These are phyloP conservation scores for Vanrija humicola DNA, from an alignment of 1,284 basidiomycete species.

Conservation along the genomic window DNA sequence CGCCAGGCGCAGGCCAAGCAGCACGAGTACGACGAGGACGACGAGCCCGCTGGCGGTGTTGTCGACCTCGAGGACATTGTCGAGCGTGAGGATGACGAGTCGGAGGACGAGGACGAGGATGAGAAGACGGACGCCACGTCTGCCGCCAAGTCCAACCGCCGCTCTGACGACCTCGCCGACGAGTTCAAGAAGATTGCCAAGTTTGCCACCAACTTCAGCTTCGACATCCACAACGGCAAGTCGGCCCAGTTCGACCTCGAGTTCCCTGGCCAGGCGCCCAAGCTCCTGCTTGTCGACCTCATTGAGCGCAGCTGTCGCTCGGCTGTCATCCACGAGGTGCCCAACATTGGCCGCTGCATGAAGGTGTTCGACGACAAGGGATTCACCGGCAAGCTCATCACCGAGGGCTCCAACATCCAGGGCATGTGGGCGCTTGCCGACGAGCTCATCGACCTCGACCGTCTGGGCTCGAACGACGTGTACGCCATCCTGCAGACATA, in stretches of 20 bases:
- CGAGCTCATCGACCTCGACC: constrained; percentile 74
- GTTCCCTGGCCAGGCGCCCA: constrained; percentile 63
- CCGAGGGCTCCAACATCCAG: constrained; percentile 81
- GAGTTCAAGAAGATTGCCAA: constrained; percentile 53
- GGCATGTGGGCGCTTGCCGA: constrained; percentile 86
- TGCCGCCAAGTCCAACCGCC: constrained; percentile 50
- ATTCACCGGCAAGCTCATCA: constrained; percentile 49
- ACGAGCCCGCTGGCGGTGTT: constrained; percentile 55
- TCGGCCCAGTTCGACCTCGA: constrained; percentile 75
- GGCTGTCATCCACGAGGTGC: constrained; percentile 82
- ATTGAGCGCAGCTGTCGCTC: constrained; percentile 78
- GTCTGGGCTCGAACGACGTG: constrained; percentile 92
- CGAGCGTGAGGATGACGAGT: constrained; percentile 53
- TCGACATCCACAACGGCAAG: constrained; percentile 58
- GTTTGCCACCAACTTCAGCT: constrained; percentile 64
- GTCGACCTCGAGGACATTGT: constrained; percentile 61
- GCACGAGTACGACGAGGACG: constrained; percentile 66
- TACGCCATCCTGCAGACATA: constrained; percentile 88
- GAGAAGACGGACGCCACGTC: constrained; percentile 49
- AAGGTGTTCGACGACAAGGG: constrained; percentile 51
- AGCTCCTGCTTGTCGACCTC: constrained; percentile 85
- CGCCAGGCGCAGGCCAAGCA: constrained; percentile 60
- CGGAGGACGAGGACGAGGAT: constrained; percentile 39
- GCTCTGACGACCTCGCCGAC: constrained; percentile 48
- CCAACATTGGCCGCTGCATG: constrained; percentile 66